Base-by-base conservation (phyloP, 1,284 basidiomycete genomes). In the Cutaneotrichosporon cutaneum region DNA sequence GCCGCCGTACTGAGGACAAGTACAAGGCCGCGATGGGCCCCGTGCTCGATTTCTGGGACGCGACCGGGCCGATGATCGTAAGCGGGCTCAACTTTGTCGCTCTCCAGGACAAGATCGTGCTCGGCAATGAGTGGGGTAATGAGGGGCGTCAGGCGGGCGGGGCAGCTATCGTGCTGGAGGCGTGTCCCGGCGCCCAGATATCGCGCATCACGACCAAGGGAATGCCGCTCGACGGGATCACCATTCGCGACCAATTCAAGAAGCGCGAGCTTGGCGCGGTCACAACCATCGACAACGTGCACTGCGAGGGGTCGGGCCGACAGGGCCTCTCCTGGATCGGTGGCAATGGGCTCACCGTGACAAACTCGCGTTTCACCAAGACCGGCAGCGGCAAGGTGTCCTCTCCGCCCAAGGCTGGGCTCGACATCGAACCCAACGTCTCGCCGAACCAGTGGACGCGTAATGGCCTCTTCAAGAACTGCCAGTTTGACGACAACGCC, bases 251-350 rank as follows among this genome's bases (percentile, higher is more conserved):
- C 47, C 2, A 16, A 6, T 6, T 4, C 7, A 3, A 14, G 16
- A 50, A 50, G 26, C 44, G 44, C 44, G 21, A 10, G 8, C 21
- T 21, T 8, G 44, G 44, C 10, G 21, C 18, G 9, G 10, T 24
- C 7, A 45, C 44, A 6, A 45, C n/a, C n/a, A 50, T 50, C 14
- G 26, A 50, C 47, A 50, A 50, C 18, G 26, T 22, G 9, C 24
- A 21, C 8, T 26, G 24, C 26, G 26, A 26, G 24, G 16, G 14
- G 9, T 27, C 14, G 16, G 47, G 47, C 7, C 24, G 47, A 5
- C 47, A 50, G 47, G 26, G 47, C 24, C 22, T 50, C 16, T 50
- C 24, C 10, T 50, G 47, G 47, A 50, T 50, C 16, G 24, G 47
- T 4, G 47, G 47, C 10, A 50, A 50, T 7, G 47, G 47, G 8